Conservation (phyloP, 768 basidiomycete species). For the Mycena metata region DNA sequence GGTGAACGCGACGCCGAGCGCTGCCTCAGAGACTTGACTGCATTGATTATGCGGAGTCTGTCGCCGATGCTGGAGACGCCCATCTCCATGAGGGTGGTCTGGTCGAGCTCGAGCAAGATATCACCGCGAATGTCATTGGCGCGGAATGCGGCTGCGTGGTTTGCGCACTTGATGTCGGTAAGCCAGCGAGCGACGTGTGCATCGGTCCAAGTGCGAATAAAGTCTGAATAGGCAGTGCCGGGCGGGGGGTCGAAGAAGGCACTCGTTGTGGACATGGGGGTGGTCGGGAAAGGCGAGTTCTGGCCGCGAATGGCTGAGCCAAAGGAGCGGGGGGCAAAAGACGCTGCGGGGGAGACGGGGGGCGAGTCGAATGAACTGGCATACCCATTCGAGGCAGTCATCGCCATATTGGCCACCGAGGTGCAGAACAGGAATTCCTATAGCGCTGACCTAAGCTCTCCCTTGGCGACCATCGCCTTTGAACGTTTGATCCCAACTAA, state of each 20-base stretch:
- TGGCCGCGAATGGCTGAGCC: slow-evolving; percentile 56
- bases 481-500: no score
- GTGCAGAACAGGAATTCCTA: background rate
- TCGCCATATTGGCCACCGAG: slow-evolving; percentile 45
- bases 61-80: slow-evolving; percentile 92
- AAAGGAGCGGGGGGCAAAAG: slow-evolving; percentile 58
- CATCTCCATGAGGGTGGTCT: slow-evolving; percentile 90
- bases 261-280: slow-evolving; percentile 50
- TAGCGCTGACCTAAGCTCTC: no score
- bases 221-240: slow-evolving; percentile 72
- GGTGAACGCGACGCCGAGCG: slow-evolving; percentile 55
- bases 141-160: slow-evolving; percentile 77
- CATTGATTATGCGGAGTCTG: slow-evolving; percentile 87
- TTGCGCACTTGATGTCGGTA: slow-evolving; percentile 77
- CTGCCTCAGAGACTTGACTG: slow-evolving; percentile 83
- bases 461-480: no score
- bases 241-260: slow-evolving; percentile 67
- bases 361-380: slow-evolving; percentile 51
- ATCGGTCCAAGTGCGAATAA: slow-evolving; percentile 81
- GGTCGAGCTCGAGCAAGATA: slow-evolving; percentile 92
- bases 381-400: slow-evolving; percentile 46
- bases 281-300: slow-evolving; percentile 56
- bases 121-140: slow-evolving; percentile 93
- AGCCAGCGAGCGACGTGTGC: slow-evolving; percentile 84
- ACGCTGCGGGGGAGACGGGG: slow-evolving; percentile 58